Evolutionary conservation across 805 yeast genomes (phyloP).

Genomic region (Candida sanyiensis): DNA sequence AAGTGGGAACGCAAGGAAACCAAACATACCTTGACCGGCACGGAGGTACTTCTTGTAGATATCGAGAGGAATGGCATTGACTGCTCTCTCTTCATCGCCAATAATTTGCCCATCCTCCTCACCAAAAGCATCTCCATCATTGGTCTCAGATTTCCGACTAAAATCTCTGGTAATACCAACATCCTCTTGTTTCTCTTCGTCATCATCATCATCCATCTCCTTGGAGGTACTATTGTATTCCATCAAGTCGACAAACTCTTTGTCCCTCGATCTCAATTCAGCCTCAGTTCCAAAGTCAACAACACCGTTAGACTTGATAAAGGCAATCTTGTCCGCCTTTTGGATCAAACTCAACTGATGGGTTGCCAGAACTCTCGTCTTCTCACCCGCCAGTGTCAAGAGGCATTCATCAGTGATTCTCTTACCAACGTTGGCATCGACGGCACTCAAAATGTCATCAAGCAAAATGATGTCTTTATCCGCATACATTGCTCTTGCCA

Average conservation of each 20-base stretch:
- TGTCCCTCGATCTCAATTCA: slow-evolving; percentile 41
- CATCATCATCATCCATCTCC: background rate
- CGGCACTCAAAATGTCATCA: slow-evolving; percentile 68
- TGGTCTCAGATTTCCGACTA: too few species aligned
- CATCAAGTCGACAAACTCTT: slow-evolving; percentile 45
- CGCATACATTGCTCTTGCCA: slow-evolving; percentile 67
- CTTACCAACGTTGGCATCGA: slow-evolving; percentile 73
- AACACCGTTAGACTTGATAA: slow-evolving; percentile 56
- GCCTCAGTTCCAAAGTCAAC: slow-evolving; percentile 54
- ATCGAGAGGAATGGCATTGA: slow-evolving; percentile 30
- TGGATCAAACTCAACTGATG: slow-evolving; percentile 70
- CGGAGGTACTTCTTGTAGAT: slow-evolving; percentile 32
- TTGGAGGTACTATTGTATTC: slow-evolving; percentile 25
- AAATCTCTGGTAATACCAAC: too few species aligned
- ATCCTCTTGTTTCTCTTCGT: too few species aligned
- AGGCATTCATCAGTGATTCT: slow-evolving; percentile 65
- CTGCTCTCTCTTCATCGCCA: slow-evolving; percentile 32
- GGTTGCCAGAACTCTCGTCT: slow-evolving; percentile 73
- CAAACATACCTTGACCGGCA: slow-evolving; percentile 38
- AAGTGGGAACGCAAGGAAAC: slow-evolving; percentile 23
- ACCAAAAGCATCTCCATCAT: too few species aligned
- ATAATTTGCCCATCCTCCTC: slow-evolving; percentile 17
- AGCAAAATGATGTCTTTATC: slow-evolving; percentile 51
- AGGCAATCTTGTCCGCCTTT: slow-evolving; percentile 62
- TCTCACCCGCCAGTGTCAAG: slow-evolving; percentile 43